Evolutionary conservation across 805 yeast genomes (phyloP).

Genomic region (Kluyveromyces nonfermentans): DNA sequence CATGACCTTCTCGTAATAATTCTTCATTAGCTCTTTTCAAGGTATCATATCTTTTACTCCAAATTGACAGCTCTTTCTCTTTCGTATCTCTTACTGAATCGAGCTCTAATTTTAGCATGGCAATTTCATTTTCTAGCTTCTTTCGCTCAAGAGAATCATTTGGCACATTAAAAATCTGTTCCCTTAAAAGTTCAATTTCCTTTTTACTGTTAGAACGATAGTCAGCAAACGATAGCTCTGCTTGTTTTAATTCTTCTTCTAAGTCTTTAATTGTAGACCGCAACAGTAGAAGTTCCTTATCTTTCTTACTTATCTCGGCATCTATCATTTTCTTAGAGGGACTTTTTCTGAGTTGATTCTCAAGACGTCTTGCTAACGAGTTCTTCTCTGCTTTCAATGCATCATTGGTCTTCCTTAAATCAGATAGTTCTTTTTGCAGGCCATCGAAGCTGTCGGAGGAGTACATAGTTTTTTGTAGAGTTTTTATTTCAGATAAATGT

Average conservation of each 20-base stretch:
- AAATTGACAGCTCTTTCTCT: conserved; percentile 10
- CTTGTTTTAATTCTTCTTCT: conserved; percentile 30
- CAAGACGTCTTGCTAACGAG: conserved; percentile 1
- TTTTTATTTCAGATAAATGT: neutral
- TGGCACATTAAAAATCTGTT: conserved; percentile 5
- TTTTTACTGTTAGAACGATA: conserved; percentile 2
- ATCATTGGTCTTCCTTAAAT: conserved; percentile 7
- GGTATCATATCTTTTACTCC: conserved; percentile 11
- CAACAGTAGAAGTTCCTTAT: conserved; percentile 2
- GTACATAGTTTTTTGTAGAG: neutral
- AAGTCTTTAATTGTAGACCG: conserved; percentile 33
- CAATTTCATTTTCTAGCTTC: conserved; percentile 12
- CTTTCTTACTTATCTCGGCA: conserved; percentile 2
- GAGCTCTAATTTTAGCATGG: conserved; percentile 12
- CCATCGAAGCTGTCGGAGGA: neutral
- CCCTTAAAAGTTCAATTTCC: conserved; percentile 8
- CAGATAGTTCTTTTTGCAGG: conserved; percentile 2
- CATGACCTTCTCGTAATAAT: conserved; percentile 9
- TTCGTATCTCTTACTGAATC: conserved; percentile 12
- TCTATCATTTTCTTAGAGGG: conserved; percentile 1
- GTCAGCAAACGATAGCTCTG: conserved; percentile 31
- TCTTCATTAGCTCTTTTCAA: conserved; percentile 14
- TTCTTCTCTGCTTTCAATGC: conserved; percentile 5
- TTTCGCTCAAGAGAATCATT: conserved; percentile 8
- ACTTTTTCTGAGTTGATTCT: conserved; percentile 1